Base-by-base conservation (phyloP, 805 yeast species). In the Candida caryicola region DNA sequence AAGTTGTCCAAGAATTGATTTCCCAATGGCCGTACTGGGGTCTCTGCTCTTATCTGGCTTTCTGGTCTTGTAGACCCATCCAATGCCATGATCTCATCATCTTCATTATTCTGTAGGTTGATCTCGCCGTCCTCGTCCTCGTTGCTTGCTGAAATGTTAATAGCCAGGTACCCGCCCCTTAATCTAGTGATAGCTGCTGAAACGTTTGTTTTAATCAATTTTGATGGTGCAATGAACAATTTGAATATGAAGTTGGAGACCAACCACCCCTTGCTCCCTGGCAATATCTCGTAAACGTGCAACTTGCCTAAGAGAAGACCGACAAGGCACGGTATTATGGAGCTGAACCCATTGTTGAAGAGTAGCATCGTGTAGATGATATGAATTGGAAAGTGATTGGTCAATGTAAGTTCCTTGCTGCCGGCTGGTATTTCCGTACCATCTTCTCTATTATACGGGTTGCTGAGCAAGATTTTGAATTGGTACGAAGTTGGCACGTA, bases 1-100 rank as follows among this genome's bases (percentile, higher is more conserved):
- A 81, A 79, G 0, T 82, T 75, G 54, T 79, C 82, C 17, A 81
- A 56, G 38, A 81, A 69, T 49, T 79, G 85, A 16, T 75, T 67
- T 2, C 83, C 79, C 25, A 81, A 58, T 0, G 85, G 77, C 36
- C 86, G 59, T 9, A 71, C 76, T 0, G 85, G 85, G 13, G 80
- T 79, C 40, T 77, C 84, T 6, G 76, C 74, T 33, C 75, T 53
- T 14, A 68, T 68, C 39, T 54, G 59, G 14, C 45, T 26, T 13
- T 33, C 42, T 17, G 44, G 43, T 12, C 36, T 29, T 3, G 19
- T 40, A 17, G 49, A 51, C 5, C 47, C 50, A 16, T 52, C 55
- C 17, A 41, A 37, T 19, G 58, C 68, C 8, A 53, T 57, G 6
- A 54, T 62, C 33, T 45, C 49, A 40, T 57, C 40, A 37, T 35